Percentiles rank a stretch among this genome's conserved stretches.
These are phyloP conservation scores for Knoxia roxburghii DNA, from an alignment of 257 asterid species.

Conservation along the genomic window DNA sequence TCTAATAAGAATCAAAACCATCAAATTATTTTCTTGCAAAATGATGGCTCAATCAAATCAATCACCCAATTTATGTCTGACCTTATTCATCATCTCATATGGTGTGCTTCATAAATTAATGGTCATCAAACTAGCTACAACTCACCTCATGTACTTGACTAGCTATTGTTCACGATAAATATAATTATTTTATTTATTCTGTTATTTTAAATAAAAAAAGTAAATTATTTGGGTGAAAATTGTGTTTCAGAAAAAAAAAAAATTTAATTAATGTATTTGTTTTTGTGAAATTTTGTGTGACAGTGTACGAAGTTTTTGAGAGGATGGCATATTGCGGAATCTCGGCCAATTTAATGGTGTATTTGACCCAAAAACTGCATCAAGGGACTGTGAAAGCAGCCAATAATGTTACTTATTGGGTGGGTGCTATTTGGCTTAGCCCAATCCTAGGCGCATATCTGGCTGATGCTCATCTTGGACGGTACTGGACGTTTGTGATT, in stretches of 20 bases:
- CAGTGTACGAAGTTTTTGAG: constrained; percentile 90
- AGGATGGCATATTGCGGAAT: constrained; percentile 85
- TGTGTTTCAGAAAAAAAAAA: too few relatives aligned
- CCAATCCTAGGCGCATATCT: constrained; percentile 75
- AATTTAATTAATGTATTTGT: not conserved
- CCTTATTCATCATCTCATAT: too few relatives aligned
- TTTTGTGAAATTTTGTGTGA: not conserved
- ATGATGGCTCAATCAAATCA: too few relatives aligned
- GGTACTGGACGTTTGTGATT: constrained; percentile 65
- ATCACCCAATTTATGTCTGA: too few relatives aligned
- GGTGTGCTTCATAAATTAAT: too few relatives aligned
- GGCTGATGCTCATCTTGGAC: constrained; percentile 77
- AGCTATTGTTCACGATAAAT: too few relatives aligned
- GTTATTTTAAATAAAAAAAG: too few relatives aligned
- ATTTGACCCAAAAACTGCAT: constrained; percentile 53
- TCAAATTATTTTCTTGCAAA: too few relatives aligned
- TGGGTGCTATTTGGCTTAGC: constrained; percentile 73
- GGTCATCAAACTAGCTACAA: too few relatives aligned
- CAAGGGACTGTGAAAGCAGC: constrained; percentile 73
- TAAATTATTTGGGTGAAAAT: too few relatives aligned
- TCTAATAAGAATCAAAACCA: not conserved
- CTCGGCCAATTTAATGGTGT: constrained; percentile 63
- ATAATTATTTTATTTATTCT: not conserved
- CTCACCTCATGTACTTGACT: too few relatives aligned
- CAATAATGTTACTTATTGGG: constrained; percentile 78